Base-by-base conservation (phyloP, 768 basidiomycete species). In the Boletales sp. region DNA sequence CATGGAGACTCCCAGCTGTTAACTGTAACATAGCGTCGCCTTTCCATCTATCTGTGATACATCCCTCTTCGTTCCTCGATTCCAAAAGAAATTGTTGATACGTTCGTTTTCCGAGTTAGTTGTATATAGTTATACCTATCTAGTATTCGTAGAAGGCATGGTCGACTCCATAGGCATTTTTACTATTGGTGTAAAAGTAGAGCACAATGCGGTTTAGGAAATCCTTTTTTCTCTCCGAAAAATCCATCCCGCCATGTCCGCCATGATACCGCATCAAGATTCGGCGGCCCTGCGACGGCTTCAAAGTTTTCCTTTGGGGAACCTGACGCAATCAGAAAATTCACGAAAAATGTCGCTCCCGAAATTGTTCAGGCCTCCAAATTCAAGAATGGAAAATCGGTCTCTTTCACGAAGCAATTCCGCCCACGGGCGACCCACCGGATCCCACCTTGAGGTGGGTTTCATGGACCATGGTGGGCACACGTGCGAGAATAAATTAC, bases 81-180 rank as follows among this genome's bases (percentile, higher is more conserved):
- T 50, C 49, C 34, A 49, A 34, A 29, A 19, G 34, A 27, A 39
- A 38, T 19, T n/a, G 15, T 38, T 39, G 45, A 51, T 53, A 53
- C 46, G 41, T 40, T 8, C 12, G 24, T 45, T 51, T 37, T 53
- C 53, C 48, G 24, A 5, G 24, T 27, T 27, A 5, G 39, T 29
- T 62, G 61, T 65, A 62, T 60, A 65, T 67, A 65, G 65, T 65
- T 65, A 65, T 65, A 54, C 43, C 18, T 64, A 67, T 65, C 52
- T 63, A 62, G 56, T 41, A 44, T 30, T 38, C 41, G 43, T 54
- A 64, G 62, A 61, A 19, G 24, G 31, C 35, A 8, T 45, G 29
- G 38, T 43, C 11, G 21, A 13, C 17, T 29, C 30, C 27, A 4
- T 17, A 27, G 34, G 34, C 34, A 34, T 13, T 34, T 13, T 34